Percentiles rank a stretch among this genome's conserved stretches.
Evolutionary conservation across 805 yeast species (phyloP).

Genomic region (Cyberlindnera samutprakarnensis): DNA sequence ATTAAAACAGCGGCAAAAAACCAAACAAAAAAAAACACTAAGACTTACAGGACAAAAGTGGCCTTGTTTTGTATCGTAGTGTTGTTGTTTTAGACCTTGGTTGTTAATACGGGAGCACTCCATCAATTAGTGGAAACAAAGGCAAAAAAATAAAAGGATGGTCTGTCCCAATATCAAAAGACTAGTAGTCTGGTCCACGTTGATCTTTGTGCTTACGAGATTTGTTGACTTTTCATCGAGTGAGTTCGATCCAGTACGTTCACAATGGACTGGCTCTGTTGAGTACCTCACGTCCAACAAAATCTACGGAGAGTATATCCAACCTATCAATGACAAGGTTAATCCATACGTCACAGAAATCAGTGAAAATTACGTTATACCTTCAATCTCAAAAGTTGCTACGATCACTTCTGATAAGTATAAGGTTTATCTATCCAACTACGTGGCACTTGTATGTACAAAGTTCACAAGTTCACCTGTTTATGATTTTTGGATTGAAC

Average conservation of each 20-base stretch:
- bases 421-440: constrained; percentile 7
- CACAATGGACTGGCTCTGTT: constrained; percentile 9
- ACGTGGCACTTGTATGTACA: constrained; percentile 5
- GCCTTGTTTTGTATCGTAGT: too few species aligned
- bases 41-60: too few species aligned
- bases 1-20: too few species aligned
- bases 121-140: too few species aligned
- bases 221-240: constrained; percentile 17
- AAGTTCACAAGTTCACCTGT: constrained; percentile 7
- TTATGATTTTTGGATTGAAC: constrained; percentile 1
- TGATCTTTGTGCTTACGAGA: constrained; percentile 8
- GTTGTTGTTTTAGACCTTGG: too few species aligned
- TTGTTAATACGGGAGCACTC: too few species aligned
- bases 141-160: neutral
- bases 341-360: constrained; percentile 4
- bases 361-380: constrained; percentile 7
- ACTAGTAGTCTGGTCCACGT: constrained; percentile 7
- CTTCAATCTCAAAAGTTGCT: constrained; percentile 5
- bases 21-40: too few species aligned
- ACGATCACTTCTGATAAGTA: constrained; percentile 6
- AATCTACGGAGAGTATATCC: constrained; percentile 16
- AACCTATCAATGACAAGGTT: constrained; percentile 11
- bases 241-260: constrained; percentile 18
- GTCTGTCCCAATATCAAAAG: constrained; percentile 8
- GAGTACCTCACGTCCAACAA: constrained; percentile 7